Conservation (phyloP, 1,139 yeast genomes). For the Kodamaea sp. region DNA sequence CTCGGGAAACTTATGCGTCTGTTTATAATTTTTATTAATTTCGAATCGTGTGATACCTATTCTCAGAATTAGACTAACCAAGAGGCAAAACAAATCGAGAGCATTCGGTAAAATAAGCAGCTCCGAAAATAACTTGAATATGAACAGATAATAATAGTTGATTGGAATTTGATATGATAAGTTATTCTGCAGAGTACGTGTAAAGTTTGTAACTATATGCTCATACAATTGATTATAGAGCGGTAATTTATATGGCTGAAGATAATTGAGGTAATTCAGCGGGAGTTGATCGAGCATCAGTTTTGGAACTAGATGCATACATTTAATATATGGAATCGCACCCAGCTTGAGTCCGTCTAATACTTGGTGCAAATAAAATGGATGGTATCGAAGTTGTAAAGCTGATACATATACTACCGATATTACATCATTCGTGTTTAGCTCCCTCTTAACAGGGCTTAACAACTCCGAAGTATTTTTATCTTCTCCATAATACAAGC, state of each 20-base stretch:
- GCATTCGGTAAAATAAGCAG: constrained; percentile 30
- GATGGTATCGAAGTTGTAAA: constrained; percentile 30
- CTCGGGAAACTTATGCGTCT: constrained; percentile 26
- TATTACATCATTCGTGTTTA: constrained; percentile 27
- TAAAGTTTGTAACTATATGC: constrained; percentile 7
- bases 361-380: constrained; percentile 37
- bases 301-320: constrained; percentile 29
- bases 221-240: constrained; percentile 25
- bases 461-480: background rate
- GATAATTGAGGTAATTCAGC: constrained; percentile 17
- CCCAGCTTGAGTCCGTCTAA: constrained; percentile 28
- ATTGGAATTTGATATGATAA: constrained; percentile 14
- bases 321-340: constrained; percentile 36
- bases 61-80: constrained; percentile 12
- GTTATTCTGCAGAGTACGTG: constrained; percentile 5
- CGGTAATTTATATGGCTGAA: constrained; percentile 33
- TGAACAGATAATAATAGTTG: constrained; percentile 33
- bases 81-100: constrained; percentile 25
- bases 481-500: constrained; percentile 30
- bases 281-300: constrained; percentile 24
- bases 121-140: constrained; percentile 27
- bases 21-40: constrained; percentile 2
- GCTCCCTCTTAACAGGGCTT: constrained; percentile 3
- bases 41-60: constrained; percentile 2
- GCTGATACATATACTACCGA: constrained; percentile 38